Evolutionary conservation across 1,284 basidiomycete species (phyloP).

Genomic region (Fistulinella cinereoalba): DNA sequence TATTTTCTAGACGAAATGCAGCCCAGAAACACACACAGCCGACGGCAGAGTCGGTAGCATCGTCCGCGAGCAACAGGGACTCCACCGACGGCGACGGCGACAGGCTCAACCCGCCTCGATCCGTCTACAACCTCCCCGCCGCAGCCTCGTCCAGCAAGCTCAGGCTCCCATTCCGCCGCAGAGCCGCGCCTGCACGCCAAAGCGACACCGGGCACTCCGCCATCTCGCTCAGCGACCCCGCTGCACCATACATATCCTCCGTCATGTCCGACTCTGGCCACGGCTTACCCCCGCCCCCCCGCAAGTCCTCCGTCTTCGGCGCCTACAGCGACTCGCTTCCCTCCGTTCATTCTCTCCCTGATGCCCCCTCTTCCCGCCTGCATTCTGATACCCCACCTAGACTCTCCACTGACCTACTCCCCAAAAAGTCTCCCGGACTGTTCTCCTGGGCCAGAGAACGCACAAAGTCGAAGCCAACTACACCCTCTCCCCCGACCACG

Average conservation of each 20-base stretch:
- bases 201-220: neutral
- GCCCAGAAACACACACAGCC: neutral
- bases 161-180: conserved; percentile 38
- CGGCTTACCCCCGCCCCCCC: conserved; percentile 46
- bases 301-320: conserved; percentile 55
- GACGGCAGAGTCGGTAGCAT: conserved; percentile 39
- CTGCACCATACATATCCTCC: conserved; percentile 28
- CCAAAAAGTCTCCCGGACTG: conserved; percentile 35
- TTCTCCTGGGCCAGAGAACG: conserved; percentile 43
- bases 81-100: conserved; percentile 45
- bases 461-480: conserved; percentile 39
- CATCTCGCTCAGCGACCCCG: conserved; percentile 23
- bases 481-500: conserved; percentile 27
- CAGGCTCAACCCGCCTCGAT: conserved; percentile 31
- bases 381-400: conserved; percentile 28
- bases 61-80: conserved; percentile 17
- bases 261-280: conserved; percentile 39
- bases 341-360: conserved; percentile 62
- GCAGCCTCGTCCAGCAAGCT: conserved; percentile 39
- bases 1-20: conserved; percentile 25
- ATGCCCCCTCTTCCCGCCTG: conserved; percentile 24
- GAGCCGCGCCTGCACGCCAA: neutral
- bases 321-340: conserved; percentile 45
- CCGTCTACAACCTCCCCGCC: conserved; percentile 29
- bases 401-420: conserved; percentile 21